These are phyloP conservation scores for Dendrobium huoshanense DNA, from an alignment of 106 monocot species.

Conservation along the genomic window DNA sequence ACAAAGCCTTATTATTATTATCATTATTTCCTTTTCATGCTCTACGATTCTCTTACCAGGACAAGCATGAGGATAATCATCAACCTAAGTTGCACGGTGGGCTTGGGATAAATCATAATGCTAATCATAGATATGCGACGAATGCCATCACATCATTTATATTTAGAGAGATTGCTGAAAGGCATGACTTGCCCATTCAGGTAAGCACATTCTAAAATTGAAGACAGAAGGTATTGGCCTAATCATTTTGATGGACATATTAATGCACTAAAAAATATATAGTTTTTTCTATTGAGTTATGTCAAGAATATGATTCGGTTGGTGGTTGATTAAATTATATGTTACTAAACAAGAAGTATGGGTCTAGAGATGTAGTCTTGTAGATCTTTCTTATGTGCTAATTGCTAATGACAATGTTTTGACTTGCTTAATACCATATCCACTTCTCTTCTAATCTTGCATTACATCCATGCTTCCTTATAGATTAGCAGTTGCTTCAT, in stretches of 20 bases:
- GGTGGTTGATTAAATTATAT: too few species aligned
- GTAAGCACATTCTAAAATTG: conserved; percentile 21
- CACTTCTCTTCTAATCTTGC: too few species aligned
- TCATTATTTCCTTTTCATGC: not conserved
- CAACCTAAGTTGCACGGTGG: conserved; percentile 93
- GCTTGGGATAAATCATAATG: conserved; percentile 94
- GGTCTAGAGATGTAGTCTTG: not conserved
- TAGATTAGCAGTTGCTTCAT: too few species aligned
- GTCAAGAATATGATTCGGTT: not conserved
- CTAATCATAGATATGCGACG: conserved; percentile 97
- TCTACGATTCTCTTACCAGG: conserved; percentile 35
- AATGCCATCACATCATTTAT: conserved; percentile 85
- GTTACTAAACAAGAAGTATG: not conserved
- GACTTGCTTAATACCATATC: too few species aligned
- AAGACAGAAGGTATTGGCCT: too few species aligned
- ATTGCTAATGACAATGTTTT: too few species aligned
- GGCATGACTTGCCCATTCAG: conserved; percentile 78
- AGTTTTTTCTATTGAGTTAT: not conserved
- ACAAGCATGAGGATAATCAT: conserved; percentile 98
- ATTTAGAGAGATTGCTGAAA: conserved; percentile 88
- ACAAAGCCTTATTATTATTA: not conserved
- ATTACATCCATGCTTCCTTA: too few species aligned
- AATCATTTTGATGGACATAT: too few species aligned
- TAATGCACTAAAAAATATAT: not conserved
- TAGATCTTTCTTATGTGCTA: not conserved